These are phyloP conservation scores for Fonsecaea erecta DNA, from an alignment of 2,329 filamentous ascomycete genomes.

Conservation along the genomic window DNA sequence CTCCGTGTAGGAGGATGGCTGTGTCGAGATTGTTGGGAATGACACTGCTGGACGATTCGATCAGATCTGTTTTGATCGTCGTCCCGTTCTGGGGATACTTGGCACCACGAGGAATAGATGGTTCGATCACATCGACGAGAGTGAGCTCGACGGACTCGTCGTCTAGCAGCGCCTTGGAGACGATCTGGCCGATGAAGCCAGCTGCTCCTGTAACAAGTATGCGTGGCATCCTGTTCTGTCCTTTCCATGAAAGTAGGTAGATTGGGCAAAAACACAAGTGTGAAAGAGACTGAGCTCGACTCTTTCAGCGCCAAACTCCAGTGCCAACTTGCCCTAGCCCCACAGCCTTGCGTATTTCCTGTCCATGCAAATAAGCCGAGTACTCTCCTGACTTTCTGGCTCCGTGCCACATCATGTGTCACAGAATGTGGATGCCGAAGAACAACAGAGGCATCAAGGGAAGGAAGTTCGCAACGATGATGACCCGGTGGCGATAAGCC, in stretches of 20 bases:
- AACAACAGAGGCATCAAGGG: neutral
- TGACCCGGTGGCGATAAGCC: neutral
- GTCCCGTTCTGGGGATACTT: conserved; percentile 56
- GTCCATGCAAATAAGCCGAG: conserved; percentile 8
- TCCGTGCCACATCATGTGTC: neutral
- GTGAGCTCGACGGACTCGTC: conserved; percentile 54
- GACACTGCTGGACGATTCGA: conserved; percentile 46
- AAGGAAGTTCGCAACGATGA: conserved; percentile 11
- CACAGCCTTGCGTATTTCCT: conserved; percentile 12
- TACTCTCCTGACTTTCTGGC: neutral
- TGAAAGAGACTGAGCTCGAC: neutral
- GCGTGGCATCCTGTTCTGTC: conserved; percentile 44
- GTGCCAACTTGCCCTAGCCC: neutral
- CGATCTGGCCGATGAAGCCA: conserved; percentile 67
- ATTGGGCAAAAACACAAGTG: conserved; percentile 2
- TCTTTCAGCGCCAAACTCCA: conserved; percentile 3
- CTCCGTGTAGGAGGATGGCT: conserved; percentile 67
- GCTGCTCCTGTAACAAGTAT: conserved; percentile 67
- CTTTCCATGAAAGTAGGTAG: neutral
- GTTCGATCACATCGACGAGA: conserved; percentile 61
- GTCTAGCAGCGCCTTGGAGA: conserved; percentile 61
- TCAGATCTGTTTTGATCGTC: conserved; percentile 58
- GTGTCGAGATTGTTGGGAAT: conserved; percentile 52
- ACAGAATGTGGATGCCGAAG: conserved; percentile 3
- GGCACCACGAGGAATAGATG: conserved; percentile 55